Base-by-base conservation (phyloP, 768 basidiomycete genomes). In the Russula dissimulans region DNA sequence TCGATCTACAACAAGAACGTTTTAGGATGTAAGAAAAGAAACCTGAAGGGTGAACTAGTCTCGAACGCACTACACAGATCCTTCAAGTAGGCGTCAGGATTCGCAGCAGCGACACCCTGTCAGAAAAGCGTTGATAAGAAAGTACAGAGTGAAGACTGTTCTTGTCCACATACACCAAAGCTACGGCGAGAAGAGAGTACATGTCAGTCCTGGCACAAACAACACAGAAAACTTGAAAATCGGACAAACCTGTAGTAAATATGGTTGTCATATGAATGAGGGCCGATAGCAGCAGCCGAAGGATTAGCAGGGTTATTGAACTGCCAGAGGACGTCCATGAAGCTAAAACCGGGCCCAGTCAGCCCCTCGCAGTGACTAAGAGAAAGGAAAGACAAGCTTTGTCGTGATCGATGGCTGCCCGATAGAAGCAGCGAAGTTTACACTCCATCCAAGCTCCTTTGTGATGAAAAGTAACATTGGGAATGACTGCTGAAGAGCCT, bases 291-390 rank as follows among this genome's bases (percentile, higher is more conserved):
- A 29, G 84, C 87, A 52, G 82, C 75, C 7, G 84, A 82, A 14
- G 89, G 89, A 67, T 91, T 91, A 5, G 86, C 12, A 17, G 82
- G 86, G 70, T 81, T 77, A 66, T 85, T 78, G 69, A 76, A 71
- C 67, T 91, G 89, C 89, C 89, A 91, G 60, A 81, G 82, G 49
- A 87, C 67, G 64, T 91, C 87, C 87, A 90, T 90, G 69, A 89
- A 89, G 65, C 88, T 91, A 64, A 5, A 31, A 42, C 44, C 4
- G 17, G 2, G n/a, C n/a, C 2, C 12, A 10, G 18, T 43, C 5
- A 43, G 34, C 6, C 17, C 6, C 5, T 58, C 22, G 50, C 22
- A 0, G 3, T n/a, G 7, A 36, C 5, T 5, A 9, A 29, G 44
- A 12, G 14, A 36, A 9, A 4, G 34, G 15, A 39, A 45, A 50